These are phyloP conservation scores for Dothideomycetes sp. DNA, from an alignment of 2,329 filamentous ascomycete species.

Conservation along the genomic window DNA sequence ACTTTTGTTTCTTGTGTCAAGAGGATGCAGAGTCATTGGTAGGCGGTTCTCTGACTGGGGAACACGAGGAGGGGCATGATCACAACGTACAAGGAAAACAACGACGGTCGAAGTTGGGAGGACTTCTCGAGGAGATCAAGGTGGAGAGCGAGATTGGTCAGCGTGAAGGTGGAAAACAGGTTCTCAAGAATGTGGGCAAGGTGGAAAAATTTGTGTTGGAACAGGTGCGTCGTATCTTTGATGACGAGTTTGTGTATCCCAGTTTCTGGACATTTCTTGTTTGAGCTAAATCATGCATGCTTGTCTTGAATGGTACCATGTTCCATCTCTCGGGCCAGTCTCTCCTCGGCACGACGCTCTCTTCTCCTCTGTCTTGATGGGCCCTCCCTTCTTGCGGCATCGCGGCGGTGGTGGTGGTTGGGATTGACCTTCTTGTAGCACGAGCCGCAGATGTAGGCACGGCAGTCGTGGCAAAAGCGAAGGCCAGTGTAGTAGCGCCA, in stretches of 20 bases:
- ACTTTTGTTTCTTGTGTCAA: conserved; percentile 89
- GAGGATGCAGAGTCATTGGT: conserved; percentile 71
- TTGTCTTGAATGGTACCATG: no score
- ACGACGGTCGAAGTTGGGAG: conserved; percentile 54
- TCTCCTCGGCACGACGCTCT: no score
- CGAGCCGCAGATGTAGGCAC: no score
- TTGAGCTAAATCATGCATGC: no score
- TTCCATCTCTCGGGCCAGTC: no score
- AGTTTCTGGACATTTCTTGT: conserved; percentile 98
- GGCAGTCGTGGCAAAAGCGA: no score
- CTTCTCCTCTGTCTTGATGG: no score
- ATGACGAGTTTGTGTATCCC: conserved; percentile 96
- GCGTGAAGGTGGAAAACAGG: conserved; percentile 83
- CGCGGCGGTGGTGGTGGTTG: no score
- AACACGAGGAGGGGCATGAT: conserved; percentile 18
- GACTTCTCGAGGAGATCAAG: conserved; percentile 80
- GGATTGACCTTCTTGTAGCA: no score
- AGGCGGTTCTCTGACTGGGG: conserved; percentile 27
- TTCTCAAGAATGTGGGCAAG: conserved; percentile 96
- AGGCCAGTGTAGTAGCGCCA: no score
- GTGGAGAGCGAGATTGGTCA: conserved; percentile 98
- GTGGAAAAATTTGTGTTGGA: conserved; percentile 96
- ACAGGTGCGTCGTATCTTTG: conserved; percentile 92
- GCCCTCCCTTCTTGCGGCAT: no score
- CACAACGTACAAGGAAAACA: conserved; percentile 2